Base-by-base conservation (phyloP, 2,329 filamentous ascomycete genomes). In the Alternaria alternata region DNA sequence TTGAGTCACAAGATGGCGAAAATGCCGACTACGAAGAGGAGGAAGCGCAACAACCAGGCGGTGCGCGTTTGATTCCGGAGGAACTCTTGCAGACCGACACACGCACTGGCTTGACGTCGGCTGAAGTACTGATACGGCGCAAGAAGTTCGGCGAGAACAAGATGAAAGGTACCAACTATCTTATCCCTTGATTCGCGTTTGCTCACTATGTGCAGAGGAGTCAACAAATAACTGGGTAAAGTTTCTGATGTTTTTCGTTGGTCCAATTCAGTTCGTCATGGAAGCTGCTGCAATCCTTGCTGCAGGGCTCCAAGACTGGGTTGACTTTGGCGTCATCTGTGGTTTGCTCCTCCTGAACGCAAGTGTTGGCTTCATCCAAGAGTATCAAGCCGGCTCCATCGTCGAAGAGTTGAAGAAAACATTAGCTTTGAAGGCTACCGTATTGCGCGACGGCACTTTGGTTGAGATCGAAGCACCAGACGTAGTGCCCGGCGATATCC, bases 241-340 rank as follows among this genome's bases (percentile, higher is more conserved):
- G 84, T 96, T 96, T 80, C 73, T 88, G 22, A 85, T 86, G 71
- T 95, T 91, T 83, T 96, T 96, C 79, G 84, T 95, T 57, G 93
- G 93, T 68, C 93, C 93, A 24, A 94, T 96, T 68, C 93, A 96
- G 79, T 94, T 94, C 80, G 93, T 96, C 77, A 96, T 96, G 93
- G 91, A 94, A 88, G 68, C 88, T 80, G 91, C 92, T 63, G 91
- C 91, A 69, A 84, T 94, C 74, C 86, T 96, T 60, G 92, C 93
- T 76, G 91, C 90, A 63, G 91, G 91, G 88, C 87, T 96, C 42
- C 81, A 91, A 80, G 91, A 95, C 74, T 96, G 93, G 93, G 91
- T 96, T 66, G 93, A 96, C 83, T 94, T 96, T 75, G 93, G 92
- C 85, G 92, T 96, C 75, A 96, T 96, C 70, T 93, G 90, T 79